These are phyloP conservation scores for Moricandia moricandioides DNA, from an alignment of 345 rosid species.

Conservation along the genomic window DNA sequence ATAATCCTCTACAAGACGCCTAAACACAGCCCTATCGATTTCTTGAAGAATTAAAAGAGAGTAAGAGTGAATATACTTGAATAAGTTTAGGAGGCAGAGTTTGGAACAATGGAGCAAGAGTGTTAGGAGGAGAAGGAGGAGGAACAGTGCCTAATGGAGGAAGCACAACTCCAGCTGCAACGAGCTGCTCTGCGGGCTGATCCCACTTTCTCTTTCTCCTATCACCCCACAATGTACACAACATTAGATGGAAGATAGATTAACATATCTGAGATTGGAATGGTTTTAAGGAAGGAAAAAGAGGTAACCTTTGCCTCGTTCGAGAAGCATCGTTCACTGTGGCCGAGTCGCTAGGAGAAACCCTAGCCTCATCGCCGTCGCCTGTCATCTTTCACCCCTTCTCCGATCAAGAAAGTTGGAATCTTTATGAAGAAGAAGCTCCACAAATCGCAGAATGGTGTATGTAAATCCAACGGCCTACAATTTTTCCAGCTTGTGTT, in stretches of 20 bases:
- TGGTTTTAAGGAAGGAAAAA: no score
- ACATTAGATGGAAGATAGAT: background rate
- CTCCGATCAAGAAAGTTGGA: background rate
- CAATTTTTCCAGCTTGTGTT: background rate
- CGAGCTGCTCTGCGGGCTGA: slow-evolving; percentile 74
- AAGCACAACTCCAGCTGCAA: slow-evolving; percentile 47
- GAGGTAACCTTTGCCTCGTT: slow-evolving; percentile 55
- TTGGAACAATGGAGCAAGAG: background rate
- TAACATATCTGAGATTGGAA: background rate
- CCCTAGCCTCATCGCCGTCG: slow-evolving; percentile 40
- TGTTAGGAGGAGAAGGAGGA: slow-evolving; percentile 31
- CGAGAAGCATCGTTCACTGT: slow-evolving; percentile 38
- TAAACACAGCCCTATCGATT: no score
- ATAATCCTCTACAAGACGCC: no score
- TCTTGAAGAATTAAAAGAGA: no score
- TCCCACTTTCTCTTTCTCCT: slow-evolving; percentile 96
- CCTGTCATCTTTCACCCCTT: slow-evolving; percentile 42
- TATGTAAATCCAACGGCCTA: slow-evolving; percentile 2
- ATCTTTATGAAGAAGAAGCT: background rate
- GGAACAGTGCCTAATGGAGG: slow-evolving; percentile 24
- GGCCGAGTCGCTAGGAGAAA: slow-evolving; percentile 41
- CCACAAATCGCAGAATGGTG: background rate
- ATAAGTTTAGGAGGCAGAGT: slow-evolving; percentile 33
- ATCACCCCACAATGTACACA: background rate
- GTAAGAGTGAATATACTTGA: slow-evolving; percentile 27